A percentile compares a stretch with the other conserved stretches of the same genome.
Evolutionary conservation across 139 green algal species (phyloP).

Genomic region (Tetradesmus obliquus): DNA sequence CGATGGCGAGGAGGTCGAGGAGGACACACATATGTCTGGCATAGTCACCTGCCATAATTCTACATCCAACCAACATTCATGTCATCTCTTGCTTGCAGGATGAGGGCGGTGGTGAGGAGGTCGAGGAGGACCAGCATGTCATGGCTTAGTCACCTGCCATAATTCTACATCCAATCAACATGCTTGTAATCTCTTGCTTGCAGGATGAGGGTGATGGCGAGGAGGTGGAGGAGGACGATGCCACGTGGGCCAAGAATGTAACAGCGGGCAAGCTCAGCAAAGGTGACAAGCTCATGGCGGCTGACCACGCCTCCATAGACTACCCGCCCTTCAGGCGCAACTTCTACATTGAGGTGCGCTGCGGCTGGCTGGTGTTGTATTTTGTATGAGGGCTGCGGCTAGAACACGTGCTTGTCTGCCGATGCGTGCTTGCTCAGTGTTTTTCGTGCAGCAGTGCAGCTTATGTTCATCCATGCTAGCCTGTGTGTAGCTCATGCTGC

Average conservation of each 20-base stretch:
- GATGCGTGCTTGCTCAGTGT: background rate
- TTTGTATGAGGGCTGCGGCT: background rate
- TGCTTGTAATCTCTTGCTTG: background rate
- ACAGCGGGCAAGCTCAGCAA: slow-evolving; percentile 85
- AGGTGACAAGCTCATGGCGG: slow-evolving; percentile 86
- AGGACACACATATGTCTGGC: no score
- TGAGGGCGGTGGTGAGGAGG: no score
- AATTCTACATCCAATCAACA: background rate
- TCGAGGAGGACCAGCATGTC: no score
- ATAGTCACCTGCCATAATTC: no score
- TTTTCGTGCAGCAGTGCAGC: background rate
- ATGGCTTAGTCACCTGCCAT: no score
- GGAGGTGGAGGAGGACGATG: slow-evolving; percentile 71
- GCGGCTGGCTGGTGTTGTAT: background rate
- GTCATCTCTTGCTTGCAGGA: no score
- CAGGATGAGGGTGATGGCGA: slow-evolving; percentile 57
- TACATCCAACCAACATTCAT: background rate
- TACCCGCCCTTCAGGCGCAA: slow-evolving; percentile 85
- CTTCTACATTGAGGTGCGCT: slow-evolving; percentile 87
- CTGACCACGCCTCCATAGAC: slow-evolving; percentile 83
- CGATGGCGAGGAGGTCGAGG: no score
- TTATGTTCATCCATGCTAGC: background rate
- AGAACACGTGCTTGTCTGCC: background rate
- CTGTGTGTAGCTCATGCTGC: background rate
- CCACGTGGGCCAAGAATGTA: slow-evolving; percentile 50